Conservation (phyloP, 148 eudicot species). For the Silene uniflora region DNA sequence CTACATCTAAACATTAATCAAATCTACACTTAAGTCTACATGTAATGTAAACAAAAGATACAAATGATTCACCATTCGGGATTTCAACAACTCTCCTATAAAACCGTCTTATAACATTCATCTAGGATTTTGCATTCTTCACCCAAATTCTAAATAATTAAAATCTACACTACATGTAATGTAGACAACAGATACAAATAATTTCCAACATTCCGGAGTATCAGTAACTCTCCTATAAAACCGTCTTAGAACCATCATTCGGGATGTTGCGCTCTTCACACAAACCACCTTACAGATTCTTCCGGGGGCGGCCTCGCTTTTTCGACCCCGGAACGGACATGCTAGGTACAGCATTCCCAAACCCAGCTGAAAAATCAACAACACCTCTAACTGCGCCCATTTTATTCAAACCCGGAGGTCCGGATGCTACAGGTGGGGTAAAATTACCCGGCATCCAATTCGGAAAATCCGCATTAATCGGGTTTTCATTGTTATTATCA, state of each 20-base stretch:
- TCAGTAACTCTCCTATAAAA: not conserved
- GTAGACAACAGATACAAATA: not conserved
- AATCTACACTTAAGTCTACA: too few species aligned
- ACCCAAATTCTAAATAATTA: not conserved
- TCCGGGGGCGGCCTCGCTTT: conserved; percentile 44
- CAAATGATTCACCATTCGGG: too few species aligned
- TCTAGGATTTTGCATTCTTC: too few species aligned
- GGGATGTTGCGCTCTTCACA: not conserved
- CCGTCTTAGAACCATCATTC: not conserved
- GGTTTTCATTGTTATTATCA: not conserved
- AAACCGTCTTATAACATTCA: too few species aligned
- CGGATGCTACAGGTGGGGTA: not conserved
- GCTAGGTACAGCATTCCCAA: not conserved
- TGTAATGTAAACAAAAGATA: too few species aligned
- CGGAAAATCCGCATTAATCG: too few species aligned
- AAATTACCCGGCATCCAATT: conserved; percentile 43
- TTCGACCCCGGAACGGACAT: conserved; percentile 11
- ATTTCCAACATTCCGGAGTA: too few species aligned
- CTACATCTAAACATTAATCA: conserved; percentile 6
- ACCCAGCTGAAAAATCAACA: conserved; percentile 28
- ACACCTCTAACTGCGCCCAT: conserved; percentile 14
- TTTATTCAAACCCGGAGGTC: conserved; percentile 16
- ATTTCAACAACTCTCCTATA: too few species aligned
- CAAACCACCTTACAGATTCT: conserved; percentile 23
- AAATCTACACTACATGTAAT: conserved; percentile 14